Base-by-base conservation (phyloP, 495 filamentous ascomycete species). In the Delitschia confertaspora region DNA sequence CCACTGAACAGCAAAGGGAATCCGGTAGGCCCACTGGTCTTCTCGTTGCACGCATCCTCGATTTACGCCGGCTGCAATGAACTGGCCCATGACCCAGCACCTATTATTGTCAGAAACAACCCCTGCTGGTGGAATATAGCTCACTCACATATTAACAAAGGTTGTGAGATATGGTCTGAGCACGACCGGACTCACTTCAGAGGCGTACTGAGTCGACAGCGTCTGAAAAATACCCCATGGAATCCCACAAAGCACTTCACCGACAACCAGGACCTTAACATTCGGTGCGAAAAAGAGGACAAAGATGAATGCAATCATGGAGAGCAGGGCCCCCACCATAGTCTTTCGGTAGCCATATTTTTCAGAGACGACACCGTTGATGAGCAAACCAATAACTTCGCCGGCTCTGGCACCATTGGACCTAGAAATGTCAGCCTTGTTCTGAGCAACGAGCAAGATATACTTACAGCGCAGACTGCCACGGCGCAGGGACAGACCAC, bases 221-320 rank as follows among this genome's bases (percentile, higher is more conserved):
- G 59, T 62, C 47, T 57, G 55, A 39, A 60, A 58, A 18, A 60
- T 53, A n/a, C 55, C 57, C 57, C 57, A 60, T 9, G 55, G 51
- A 13, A 60, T 51, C 6, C 54, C 53, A 19, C 45, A 55, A 16
- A 60, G 38, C 10, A 58, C 37, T 25, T 57, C 36, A 3, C 52
- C 60, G 16, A 52, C 54, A 4, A 62, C 45, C 2, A 59, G 48
- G 9, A 32, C 45, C 30, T 43, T 14, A 7, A 64, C 21, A 33
- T 51, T 55, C 8, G 45, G 51, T 3, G 60, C 47, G 42, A 58
- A 58, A 47, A 64, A 64, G 21, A 49, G 26, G 20, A 64, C 49
- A 52, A 58, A 56, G 27, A 60, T 60, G 39, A 56, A 51, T 4
- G 33, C 46, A 4, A 38, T 55, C 35, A 63, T 40, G 4, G 39